Evolutionary conservation across 768 basidiomycete species (phyloP).

Genomic region (Scleroderma citrinum): DNA sequence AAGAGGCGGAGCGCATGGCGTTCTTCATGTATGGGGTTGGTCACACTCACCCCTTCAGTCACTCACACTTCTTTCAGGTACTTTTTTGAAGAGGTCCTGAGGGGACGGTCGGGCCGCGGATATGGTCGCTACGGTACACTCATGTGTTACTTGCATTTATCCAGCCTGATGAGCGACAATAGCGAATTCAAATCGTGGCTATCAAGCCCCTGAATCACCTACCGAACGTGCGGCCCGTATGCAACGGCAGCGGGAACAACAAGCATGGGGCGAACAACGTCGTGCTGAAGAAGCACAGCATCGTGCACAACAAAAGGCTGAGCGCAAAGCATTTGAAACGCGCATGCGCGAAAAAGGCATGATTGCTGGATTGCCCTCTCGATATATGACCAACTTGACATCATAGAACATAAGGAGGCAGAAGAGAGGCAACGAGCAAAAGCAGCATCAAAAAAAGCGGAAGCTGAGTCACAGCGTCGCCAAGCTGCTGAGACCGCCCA

Average conservation of each 20-base stretch:
- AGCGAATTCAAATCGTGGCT: conserved; percentile 19
- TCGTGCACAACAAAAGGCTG: conserved; percentile 42
- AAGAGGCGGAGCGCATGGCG: conserved; percentile 28
- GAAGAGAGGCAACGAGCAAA: conserved; percentile 55
- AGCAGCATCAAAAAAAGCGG: conserved; percentile 47
- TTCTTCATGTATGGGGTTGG: conserved; percentile 42
- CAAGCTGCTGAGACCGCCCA: conserved; percentile 44
- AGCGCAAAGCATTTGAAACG: conserved; percentile 40
- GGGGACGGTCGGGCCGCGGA: conserved; percentile 28
- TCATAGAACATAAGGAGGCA: conserved; percentile 47
- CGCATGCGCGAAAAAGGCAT: conserved; percentile 48
- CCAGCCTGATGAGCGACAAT: conserved; percentile 3
- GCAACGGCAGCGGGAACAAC: conserved; percentile 45
- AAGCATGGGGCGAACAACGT: conserved; percentile 48
- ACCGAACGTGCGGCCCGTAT: conserved; percentile 50
- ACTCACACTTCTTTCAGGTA: conserved; percentile 31
- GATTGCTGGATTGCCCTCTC: conserved; percentile 6
- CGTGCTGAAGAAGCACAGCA: conserved; percentile 6
- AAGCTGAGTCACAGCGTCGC: conserved; percentile 43
- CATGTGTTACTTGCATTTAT: conserved; percentile 2
- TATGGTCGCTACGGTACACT: conserved; percentile 24
- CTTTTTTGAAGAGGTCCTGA: conserved; percentile 43
- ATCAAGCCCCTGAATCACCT: conserved; percentile 36
- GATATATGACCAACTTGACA: conserved; percentile 8
- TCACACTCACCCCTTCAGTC: background rate